phyloP scores from a whole-genome alignment of 768 basidiomycete genomes.

The Candolleomyces aberdarensis region DNA sequence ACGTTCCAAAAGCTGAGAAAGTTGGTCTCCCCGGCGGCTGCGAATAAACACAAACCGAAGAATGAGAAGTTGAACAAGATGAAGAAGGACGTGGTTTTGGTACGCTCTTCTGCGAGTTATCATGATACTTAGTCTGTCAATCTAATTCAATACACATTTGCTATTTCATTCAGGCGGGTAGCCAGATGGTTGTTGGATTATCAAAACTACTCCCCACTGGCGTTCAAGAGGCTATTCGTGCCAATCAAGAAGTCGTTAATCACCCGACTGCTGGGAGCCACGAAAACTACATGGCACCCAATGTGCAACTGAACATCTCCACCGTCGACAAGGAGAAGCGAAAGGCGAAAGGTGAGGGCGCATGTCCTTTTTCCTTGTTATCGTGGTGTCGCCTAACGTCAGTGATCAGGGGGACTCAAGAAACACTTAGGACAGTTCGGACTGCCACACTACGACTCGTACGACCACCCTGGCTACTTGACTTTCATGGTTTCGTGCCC shows the following conservation, averaged over 20 bases:
- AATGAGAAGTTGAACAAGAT: too few species aligned
- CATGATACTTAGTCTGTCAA: too few species aligned
- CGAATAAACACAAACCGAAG: too few species aligned
- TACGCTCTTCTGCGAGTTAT: too few species aligned
- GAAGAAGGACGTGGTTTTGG: too few species aligned
- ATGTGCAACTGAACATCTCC: neutral
- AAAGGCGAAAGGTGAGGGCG: neutral
- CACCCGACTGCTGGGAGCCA: neutral
- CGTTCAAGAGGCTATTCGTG: neutral
- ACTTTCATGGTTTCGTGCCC: neutral
- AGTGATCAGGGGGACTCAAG: neutral
- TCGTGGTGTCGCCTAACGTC: too few species aligned
- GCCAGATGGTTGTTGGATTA: neutral
- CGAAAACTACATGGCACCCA: neutral
- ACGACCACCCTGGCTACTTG: neutral
- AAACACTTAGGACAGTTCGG: neutral
- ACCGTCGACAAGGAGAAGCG: neutral
- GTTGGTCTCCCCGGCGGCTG: too few species aligned
- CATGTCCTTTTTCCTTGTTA: too few species aligned
- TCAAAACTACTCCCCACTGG: neutral
- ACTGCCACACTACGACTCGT: neutral
- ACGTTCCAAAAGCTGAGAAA: too few species aligned
- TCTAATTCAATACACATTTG: too few species aligned
- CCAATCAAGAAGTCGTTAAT: neutral
- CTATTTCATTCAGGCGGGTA: neutral